A percentile compares a stretch with the other conserved stretches of the same genome.
These are phyloP conservation scores for Saitozyma sp. DNA, from an alignment of 768 basidiomycete species.

Conservation along the genomic window DNA sequence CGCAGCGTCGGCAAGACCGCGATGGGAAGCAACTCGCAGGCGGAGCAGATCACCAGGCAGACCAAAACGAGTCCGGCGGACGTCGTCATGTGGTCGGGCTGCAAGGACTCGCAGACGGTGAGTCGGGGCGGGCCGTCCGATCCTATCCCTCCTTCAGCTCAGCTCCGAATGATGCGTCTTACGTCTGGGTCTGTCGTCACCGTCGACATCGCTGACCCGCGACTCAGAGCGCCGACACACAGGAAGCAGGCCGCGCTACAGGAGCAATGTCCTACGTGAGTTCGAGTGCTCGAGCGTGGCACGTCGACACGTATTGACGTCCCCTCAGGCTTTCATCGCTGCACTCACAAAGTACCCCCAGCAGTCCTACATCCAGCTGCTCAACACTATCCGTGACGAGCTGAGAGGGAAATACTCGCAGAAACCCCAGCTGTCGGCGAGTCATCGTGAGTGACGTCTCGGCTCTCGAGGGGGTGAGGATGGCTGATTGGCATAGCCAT, in stretches of 20 bases:
- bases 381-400: slow-evolving; percentile 54
- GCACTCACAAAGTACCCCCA: slow-evolving; percentile 54
- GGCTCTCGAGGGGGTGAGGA: background rate
- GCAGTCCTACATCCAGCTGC: slow-evolving; percentile 50
- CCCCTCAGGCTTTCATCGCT: slow-evolving; percentile 51
- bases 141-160: too few relatives aligned
- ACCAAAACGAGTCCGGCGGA: slow-evolving; percentile 79
- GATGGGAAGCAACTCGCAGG: slow-evolving; percentile 64
- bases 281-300: background rate
- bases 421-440: slow-evolving; percentile 54
- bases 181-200: too few relatives aligned
- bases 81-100: slow-evolving; percentile 59
- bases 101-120: slow-evolving; percentile 56
- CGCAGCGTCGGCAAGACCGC: slow-evolving; percentile 66
- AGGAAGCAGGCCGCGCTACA: slow-evolving; percentile 56
- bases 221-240: slow-evolving; percentile 54
- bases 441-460: slow-evolving; percentile 42
- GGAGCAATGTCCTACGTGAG: slow-evolving; percentile 57
- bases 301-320: background rate
- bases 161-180: too few relatives aligned
- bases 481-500: slow-evolving; percentile 46
- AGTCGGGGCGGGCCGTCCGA: too few relatives aligned
- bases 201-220: too few relatives aligned
- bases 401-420: slow-evolving; percentile 54
- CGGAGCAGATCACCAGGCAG: slow-evolving; percentile 61